Base-by-base conservation (phyloP, 257 asterid species). In the Ehretia macrophylla region DNA sequence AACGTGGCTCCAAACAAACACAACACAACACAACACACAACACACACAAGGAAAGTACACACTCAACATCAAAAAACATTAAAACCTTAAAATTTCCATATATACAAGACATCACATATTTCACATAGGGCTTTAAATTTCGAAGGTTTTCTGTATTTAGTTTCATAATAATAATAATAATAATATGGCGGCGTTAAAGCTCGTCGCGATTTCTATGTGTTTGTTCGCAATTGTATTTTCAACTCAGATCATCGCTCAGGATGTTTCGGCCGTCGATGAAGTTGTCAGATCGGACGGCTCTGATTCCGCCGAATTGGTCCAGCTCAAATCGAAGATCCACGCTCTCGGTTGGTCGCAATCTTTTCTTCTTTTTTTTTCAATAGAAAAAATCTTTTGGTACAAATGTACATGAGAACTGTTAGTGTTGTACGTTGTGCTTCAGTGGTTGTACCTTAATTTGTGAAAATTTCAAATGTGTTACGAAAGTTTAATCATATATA, bases 281-380 rank as follows among this genome's bases (percentile, higher is more conserved):
- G 55, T 72, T 65, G 19, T 49, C 70, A 72, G 79, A 69, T 77
- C 87, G 54, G 85, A 66, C n/a, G 78, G 64, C 60, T 63, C 76
- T 17, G 83, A 75, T 66, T 71, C 73, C 32, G 53, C 64, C 47
- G 59, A 73, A 50, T 63, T 81, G 51, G 81, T 72, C 53, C 78
- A 69, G 35, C 86, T 84, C 19, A 77, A 76, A 59, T 76, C 87
- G 44, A 81, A 79, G 95, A 84, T 86, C 80, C 80, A 65, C 8
- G 61, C 68, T 52, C 82, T 86, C 57, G 95, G 95, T 86, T 71
- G 76, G 95, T 84, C 19, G 11, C 49, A 4, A 22, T 53, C 22
- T 17, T 8, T 56, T 17, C n/a, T 56, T 45, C 58, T 61, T 69
- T 59, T 39, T 66, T 37, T 46, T 65, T 63, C 50, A 54, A 32